Conservation (phyloP, 2,329 filamentous ascomycete genomes). For the Coniochaeta pulveracea region DNA sequence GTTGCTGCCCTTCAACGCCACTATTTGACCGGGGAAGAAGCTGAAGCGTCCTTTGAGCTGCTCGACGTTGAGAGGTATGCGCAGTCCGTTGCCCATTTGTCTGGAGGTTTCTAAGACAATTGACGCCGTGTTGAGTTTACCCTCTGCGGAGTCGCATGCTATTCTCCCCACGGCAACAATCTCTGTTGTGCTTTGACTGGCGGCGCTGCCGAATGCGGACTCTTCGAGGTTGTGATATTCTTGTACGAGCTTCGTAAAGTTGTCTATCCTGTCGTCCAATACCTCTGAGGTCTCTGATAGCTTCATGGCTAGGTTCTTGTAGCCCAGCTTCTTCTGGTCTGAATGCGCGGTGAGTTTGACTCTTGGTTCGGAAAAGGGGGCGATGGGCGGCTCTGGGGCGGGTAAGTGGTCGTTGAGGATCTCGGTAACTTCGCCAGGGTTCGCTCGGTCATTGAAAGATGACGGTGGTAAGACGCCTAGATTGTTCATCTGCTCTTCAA, state of each 20-base stretch:
- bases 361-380: slow-evolving; percentile 62
- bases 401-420: slow-evolving; percentile 68
- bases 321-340: slow-evolving; percentile 81
- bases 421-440: slow-evolving; percentile 73
- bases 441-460: slow-evolving; percentile 64
- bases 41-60: slow-evolving; percentile 52
- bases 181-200: slow-evolving; percentile 72
- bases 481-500: slow-evolving; percentile 27
- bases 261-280: slow-evolving; percentile 89
- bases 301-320: slow-evolving; percentile 93
- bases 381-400: slow-evolving; percentile 56
- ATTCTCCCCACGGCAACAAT: slow-evolving; percentile 87
- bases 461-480: slow-evolving; percentile 31
- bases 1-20: slow-evolving; percentile 78
- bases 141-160: slow-evolving; percentile 76
- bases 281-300: slow-evolving; percentile 85
- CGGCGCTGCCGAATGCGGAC: slow-evolving; percentile 75
- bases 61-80: slow-evolving; percentile 70
- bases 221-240: slow-evolving; percentile 67
- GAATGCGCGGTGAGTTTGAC: slow-evolving; percentile 79
- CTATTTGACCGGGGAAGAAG: slow-evolving; percentile 91
- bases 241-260: slow-evolving; percentile 66
- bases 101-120: slow-evolving; percentile 82
- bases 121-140: slow-evolving; percentile 75
- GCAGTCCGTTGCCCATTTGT: slow-evolving; percentile 68